A percentile compares a stretch with the other conserved stretches of the same genome.
Evolutionary conservation across 2,329 filamentous ascomycete species (phyloP).

Genomic region (Neopestalotiopsis rosae): DNA sequence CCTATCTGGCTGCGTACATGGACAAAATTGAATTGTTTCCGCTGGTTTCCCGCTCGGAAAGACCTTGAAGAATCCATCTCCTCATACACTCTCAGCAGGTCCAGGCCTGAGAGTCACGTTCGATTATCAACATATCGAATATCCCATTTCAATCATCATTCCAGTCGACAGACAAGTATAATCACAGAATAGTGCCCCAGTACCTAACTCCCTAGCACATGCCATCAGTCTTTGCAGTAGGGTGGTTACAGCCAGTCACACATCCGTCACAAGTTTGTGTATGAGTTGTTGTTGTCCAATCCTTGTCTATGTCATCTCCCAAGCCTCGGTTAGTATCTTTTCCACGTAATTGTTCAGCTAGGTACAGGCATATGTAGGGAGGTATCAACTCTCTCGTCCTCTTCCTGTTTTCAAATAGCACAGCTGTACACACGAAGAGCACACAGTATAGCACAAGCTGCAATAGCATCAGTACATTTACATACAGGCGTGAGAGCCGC

Average conservation of each 20-base stretch:
- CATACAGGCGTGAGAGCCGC: not conserved
- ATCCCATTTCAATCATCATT: not conserved
- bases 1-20: too few relatives aligned
- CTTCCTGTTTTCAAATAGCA: not conserved
- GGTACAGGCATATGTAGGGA: not conserved
- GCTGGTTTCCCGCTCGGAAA: too few relatives aligned
- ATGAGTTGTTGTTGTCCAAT: not conserved
- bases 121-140: not conserved
- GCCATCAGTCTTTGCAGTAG: not conserved
- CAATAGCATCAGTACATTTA: not conserved
- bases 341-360: not conserved
- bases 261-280: not conserved
- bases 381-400: too few relatives aligned
- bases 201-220: too few relatives aligned
- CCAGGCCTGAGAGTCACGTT: not conserved
- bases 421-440: not conserved
- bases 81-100: too few relatives aligned
- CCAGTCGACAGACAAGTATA: not conserved
- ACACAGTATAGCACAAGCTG: not conserved
- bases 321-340: not conserved
- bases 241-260: not conserved
- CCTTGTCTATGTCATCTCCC: not conserved
- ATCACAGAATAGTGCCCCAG: too few relatives aligned
- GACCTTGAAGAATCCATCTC: too few relatives aligned
- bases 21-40: too few relatives aligned